Conservation (phyloP, 139 green algal genomes). For the Zygnema circumcarinatum region DNA sequence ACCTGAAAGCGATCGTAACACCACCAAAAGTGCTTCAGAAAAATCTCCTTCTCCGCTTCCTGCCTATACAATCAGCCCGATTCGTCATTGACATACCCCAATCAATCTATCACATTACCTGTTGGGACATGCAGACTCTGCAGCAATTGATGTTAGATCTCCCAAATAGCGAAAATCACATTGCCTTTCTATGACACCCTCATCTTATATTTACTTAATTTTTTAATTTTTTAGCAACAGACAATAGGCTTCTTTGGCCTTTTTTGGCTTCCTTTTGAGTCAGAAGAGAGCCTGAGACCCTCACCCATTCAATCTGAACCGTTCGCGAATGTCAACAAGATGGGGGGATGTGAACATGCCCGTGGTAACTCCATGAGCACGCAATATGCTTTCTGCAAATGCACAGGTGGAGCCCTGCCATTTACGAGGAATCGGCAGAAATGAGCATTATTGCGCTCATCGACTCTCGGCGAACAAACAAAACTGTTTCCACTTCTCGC, state of each 20-base stretch:
- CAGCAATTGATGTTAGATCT: no score
- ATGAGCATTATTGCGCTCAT: not conserved
- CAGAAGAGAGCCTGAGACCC: no score
- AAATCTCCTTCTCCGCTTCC: conserved; percentile 62
- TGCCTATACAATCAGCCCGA: conserved; percentile 37
- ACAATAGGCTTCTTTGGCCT: no score
- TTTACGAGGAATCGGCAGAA: conserved; percentile 3
- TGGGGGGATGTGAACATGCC: conserved; percentile 67
- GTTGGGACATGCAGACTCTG: no score
- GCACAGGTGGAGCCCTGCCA: conserved; percentile 66
- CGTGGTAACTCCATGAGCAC: conserved; percentile 26
- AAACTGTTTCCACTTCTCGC: not conserved
- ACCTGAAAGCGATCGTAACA: conserved; percentile 55
- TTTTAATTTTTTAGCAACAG: no score
- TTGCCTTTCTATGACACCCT: no score
- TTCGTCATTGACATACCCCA: not conserved
- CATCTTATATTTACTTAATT: no score
- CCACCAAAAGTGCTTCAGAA: conserved; percentile 72
- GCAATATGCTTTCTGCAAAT: conserved; percentile 61
- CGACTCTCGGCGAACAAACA: not conserved
- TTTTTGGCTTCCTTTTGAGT: no score
- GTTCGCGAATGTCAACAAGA: conserved; percentile 65
- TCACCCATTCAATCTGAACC: conserved; percentile 64
- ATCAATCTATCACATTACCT: no score
- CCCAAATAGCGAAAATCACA: no score